These are phyloP conservation scores for Solanum habrochaites DNA, from an alignment of 257 asterid genomes.

Conservation along the genomic window DNA sequence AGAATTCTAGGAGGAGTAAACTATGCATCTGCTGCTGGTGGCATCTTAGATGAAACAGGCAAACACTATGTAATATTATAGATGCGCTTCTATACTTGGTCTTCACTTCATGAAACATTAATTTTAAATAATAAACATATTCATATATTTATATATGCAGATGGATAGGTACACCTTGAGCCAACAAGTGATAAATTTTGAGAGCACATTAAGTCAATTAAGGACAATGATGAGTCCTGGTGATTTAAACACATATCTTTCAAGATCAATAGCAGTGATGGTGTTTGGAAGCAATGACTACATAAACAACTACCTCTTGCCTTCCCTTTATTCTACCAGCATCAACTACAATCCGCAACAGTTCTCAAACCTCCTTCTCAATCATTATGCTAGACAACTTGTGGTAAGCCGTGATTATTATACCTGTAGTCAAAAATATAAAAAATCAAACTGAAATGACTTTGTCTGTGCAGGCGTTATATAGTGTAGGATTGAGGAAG, in stretches of 20 bases:
- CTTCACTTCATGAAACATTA: not conserved
- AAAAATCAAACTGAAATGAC: not conserved
- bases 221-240: constrained; percentile 34
- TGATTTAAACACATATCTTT: constrained; percentile 28
- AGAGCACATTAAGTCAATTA: constrained; percentile 46
- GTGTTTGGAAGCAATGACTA: constrained; percentile 92
- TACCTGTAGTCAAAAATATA: too few relatives aligned
- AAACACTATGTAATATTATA: constrained; percentile 43
- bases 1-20: constrained; percentile 68
- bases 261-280: constrained; percentile 43
- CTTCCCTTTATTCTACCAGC: constrained; percentile 50
- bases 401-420: constrained; percentile 8
- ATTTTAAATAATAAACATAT: not conserved
- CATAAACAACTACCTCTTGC: constrained; percentile 84
- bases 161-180: constrained; percentile 60
- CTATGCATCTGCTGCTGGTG: constrained; percentile 94
- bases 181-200: constrained; percentile 79
- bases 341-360: constrained; percentile 55
- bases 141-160: constrained; percentile 15
- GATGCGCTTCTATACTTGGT: not conserved
- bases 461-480: constrained; percentile 27
- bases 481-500: constrained; percentile 66
- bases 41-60: constrained; percentile 84
- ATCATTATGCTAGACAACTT: constrained; percentile 64
- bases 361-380: constrained; percentile 64